Conservation (phyloP, 163 green algal genomes). For the Dunaliella salina region DNA sequence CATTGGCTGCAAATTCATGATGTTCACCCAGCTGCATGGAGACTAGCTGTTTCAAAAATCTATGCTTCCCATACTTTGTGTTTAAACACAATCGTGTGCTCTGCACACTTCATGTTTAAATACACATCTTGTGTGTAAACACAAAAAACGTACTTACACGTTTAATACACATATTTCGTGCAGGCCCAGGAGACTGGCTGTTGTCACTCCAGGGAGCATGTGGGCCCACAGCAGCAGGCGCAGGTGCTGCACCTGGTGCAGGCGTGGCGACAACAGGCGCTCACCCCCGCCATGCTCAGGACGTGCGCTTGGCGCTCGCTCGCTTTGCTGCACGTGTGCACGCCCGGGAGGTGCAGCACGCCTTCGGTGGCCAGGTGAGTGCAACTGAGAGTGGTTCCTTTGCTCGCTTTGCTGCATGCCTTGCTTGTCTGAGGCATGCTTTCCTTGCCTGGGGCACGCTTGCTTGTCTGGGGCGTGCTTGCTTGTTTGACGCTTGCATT, state of each 20-base stretch:
- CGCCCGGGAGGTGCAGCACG: conserved; percentile 10
- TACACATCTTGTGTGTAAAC: too few species aligned
- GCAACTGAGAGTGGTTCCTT: not conserved
- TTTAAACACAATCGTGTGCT: too few species aligned
- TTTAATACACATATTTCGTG: not conserved
- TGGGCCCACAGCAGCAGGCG: not conserved
- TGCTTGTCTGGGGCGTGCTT: too few species aligned
- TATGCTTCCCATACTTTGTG: too few species aligned
- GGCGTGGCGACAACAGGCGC: not conserved
- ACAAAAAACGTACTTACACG: not conserved
- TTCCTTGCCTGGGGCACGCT: too few species aligned
- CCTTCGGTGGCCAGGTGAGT: not conserved
- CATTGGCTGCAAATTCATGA: too few species aligned
- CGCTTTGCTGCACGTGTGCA: conserved; percentile 24
- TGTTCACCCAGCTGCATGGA: too few species aligned
- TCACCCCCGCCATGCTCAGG: conserved; percentile 15
- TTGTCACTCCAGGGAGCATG: not conserved
- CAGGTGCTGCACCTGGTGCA: not conserved
- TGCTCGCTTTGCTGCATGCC: too few species aligned
- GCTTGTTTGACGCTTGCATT: too few species aligned
- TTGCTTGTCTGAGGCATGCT: too few species aligned
- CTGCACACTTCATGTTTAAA: too few species aligned
- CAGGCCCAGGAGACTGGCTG: not conserved
- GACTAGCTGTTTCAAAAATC: too few species aligned
- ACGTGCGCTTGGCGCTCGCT: conserved; percentile 32